Evolutionary conservation across 306 rosid species (phyloP).

Genomic region (Trifolium fragiferum): DNA sequence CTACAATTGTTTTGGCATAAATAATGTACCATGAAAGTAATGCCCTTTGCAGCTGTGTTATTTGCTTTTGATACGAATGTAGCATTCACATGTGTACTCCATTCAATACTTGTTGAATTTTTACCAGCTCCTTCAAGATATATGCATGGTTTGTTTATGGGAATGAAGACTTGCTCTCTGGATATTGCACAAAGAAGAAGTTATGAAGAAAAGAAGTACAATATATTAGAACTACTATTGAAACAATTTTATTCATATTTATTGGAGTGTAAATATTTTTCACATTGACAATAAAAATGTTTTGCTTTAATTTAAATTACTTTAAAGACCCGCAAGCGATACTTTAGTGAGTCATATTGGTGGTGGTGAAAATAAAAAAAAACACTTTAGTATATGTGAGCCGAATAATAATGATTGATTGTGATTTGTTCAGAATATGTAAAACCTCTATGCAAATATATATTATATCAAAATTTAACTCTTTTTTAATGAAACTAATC

Average conservation of each 20-base stretch:
- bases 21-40: constrained; percentile 16
- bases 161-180: constrained; percentile 40
- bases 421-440: no score
- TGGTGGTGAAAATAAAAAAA: no score
- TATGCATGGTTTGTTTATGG: constrained; percentile 20
- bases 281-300: not conserved
- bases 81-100: constrained; percentile 14
- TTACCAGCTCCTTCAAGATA: constrained; percentile 50
- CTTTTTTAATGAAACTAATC: not conserved
- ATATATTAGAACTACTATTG: not conserved
- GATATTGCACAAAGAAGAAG: not conserved
- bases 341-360: no score
- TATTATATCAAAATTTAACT: no score
- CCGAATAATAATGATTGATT: not conserved
- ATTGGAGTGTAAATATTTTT: no score
- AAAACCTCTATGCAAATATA: no score
- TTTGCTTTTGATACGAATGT: constrained; percentile 33
- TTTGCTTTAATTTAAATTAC: no score
- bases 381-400: no score
- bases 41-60: constrained; percentile 34
- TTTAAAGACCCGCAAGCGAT: no score
- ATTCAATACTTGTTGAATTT: constrained; percentile 20
- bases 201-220: not conserved
- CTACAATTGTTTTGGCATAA: not conserved
- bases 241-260: no score